Conservation (phyloP, 768 basidiomycete species). For the Suillus subalutaceus region DNA sequence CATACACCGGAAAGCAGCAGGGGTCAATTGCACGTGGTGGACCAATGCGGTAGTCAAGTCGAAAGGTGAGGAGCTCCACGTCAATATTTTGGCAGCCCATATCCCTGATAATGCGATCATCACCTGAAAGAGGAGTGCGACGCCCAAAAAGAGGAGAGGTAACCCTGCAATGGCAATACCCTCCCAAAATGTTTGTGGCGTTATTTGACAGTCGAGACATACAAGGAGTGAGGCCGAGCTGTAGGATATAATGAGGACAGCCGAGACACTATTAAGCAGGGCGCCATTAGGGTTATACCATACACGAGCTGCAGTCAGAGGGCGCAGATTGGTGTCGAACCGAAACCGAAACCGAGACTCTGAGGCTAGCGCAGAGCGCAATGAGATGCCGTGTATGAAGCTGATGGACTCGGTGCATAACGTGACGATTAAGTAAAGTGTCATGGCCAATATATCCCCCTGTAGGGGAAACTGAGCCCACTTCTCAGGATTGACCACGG, state of each 20-base stretch:
- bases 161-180: constrained; percentile 14
- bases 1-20: not conserved
- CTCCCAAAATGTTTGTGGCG: not conserved
- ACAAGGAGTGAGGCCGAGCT: constrained; percentile 28
- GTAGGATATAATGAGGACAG: constrained; percentile 33
- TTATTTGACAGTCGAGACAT: not conserved
- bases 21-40: not conserved
- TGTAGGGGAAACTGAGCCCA: no score
- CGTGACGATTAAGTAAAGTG: no score
- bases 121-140: not conserved
- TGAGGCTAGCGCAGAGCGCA: no score
- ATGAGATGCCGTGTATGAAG: no score
- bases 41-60: not conserved
- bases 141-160: constrained; percentile 20
- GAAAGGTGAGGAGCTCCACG: not conserved
- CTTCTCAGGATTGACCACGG: not conserved
- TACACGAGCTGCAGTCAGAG: constrained; percentile 2
- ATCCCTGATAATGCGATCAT: not conserved
- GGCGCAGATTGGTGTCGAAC: no score
- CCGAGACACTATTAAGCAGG: constrained; percentile 24
- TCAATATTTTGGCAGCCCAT: not conserved
- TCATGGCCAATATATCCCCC: no score
- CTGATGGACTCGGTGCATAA: no score
- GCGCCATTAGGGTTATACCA: constrained; percentile 27
- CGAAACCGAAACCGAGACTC: no score